Conservation (phyloP, 2,329 filamentous ascomycete genomes). For the Escovopsis weberi region DNA sequence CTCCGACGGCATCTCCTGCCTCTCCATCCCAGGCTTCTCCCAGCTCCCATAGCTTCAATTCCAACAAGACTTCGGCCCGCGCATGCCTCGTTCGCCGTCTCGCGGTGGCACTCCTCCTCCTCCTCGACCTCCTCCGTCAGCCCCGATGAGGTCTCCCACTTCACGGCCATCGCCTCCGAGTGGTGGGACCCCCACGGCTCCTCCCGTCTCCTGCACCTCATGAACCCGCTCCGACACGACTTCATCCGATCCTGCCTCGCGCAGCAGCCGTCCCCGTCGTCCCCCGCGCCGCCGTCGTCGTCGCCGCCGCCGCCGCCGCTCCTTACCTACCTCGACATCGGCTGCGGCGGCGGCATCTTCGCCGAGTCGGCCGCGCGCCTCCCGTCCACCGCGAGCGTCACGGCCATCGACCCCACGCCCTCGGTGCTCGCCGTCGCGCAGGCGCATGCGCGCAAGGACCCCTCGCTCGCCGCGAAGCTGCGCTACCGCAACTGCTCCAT, state of each 20-base stretch:
- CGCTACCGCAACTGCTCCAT: conserved; percentile 63
- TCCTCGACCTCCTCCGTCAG: conserved; percentile 59
- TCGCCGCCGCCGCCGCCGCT: neutral
- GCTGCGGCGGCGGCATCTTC: conserved; percentile 93
- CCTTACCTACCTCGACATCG: conserved; percentile 73
- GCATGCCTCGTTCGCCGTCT: neutral
- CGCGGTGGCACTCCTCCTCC: conserved; percentile 27
- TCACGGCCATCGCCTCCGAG: conserved; percentile 78
- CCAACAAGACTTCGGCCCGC: neutral
- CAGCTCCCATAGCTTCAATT: neutral
- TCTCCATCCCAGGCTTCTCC: neutral
- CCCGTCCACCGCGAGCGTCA: conserved; percentile 46
- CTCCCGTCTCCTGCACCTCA: conserved; percentile 83
- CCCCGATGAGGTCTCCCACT: conserved; percentile 79
- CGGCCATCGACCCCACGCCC: conserved; percentile 64
- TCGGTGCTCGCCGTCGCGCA: conserved; percentile 62
- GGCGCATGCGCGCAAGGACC: conserved; percentile 62
- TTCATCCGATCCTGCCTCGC: conserved; percentile 64
- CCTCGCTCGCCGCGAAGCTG: conserved; percentile 47
- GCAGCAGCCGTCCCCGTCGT: conserved; percentile 22
- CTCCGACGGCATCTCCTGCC: neutral
- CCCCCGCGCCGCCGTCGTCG: conserved; percentile 22
- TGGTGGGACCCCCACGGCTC: conserved; percentile 98
- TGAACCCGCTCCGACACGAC: conserved; percentile 93
- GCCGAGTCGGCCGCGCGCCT: conserved; percentile 72